These are phyloP conservation scores for Xylaria arbuscula DNA, from an alignment of 2,329 filamentous ascomycete species.

Conservation along the genomic window DNA sequence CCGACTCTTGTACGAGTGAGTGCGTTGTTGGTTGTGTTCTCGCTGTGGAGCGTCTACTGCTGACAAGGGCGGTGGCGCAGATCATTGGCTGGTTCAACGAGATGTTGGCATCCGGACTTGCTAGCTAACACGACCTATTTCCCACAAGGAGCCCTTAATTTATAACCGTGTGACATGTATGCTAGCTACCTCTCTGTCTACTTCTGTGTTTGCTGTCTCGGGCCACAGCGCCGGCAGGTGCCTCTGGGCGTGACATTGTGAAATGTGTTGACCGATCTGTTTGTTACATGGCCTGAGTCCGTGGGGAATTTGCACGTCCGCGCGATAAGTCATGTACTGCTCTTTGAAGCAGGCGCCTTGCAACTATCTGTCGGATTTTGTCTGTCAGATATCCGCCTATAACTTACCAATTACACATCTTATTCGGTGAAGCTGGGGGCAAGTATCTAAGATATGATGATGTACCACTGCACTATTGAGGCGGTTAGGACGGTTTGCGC, in stretches of 20 bases:
- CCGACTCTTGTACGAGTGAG: not conserved
- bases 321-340: not conserved
- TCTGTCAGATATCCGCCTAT: not conserved
- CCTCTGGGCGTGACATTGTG: not conserved
- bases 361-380: not conserved
- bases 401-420: not conserved
- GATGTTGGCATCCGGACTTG: not conserved
- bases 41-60: slow-evolving; percentile 7
- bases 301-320: not conserved
- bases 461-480: not conserved
- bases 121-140: not conserved
- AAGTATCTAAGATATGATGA: not conserved
- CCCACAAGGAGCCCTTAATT: not conserved
- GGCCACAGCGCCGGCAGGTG: slow-evolving; percentile 4
- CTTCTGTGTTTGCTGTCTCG: slow-evolving; percentile 14
- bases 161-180: not conserved
- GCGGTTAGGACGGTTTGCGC: not conserved
- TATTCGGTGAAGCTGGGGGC: not conserved
- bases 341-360: not conserved
- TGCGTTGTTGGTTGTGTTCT: slow-evolving; percentile 7
- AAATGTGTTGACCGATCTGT: not conserved
- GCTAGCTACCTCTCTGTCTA: not conserved
- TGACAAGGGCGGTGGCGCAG: slow-evolving; percentile 7
- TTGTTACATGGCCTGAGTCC: slow-evolving; percentile 6
- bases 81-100: not conserved